Evolutionary conservation across 495 filamentous ascomycete genomes (phyloP).

Genomic region (Penicillium odoratum): DNA sequence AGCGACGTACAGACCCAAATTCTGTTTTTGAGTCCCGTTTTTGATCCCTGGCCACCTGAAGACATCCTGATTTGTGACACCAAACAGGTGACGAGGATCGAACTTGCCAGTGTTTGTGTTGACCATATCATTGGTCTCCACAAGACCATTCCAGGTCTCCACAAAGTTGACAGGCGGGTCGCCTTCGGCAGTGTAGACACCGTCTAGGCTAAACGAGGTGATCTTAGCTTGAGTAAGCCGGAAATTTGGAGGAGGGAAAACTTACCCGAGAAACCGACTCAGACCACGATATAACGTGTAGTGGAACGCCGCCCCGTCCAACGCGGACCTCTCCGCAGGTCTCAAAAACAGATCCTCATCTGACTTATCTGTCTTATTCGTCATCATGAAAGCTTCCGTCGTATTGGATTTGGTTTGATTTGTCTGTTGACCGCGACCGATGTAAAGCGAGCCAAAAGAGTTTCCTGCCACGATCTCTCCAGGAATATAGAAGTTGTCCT

Average conservation of each 20-base stretch:
- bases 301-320: constrained; percentile 68
- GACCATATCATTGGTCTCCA: constrained; percentile 62
- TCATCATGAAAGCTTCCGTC: constrained; percentile 45
- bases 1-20: constrained; percentile 63
- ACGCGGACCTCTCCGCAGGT: constrained; percentile 46
- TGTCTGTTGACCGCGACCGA: constrained; percentile 64
- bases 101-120: constrained; percentile 66
- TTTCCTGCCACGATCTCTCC: constrained; percentile 68
- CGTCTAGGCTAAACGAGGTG: constrained; percentile 41
- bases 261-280: constrained; percentile 57
- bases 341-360: background rate
- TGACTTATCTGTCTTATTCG: constrained; percentile 29
- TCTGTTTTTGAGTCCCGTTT: constrained; percentile 57
- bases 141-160: constrained; percentile 57
- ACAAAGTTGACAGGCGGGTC: constrained; percentile 61
- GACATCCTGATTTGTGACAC: constrained; percentile 70
- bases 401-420: constrained; percentile 41
- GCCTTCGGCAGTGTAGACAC: constrained; percentile 57
- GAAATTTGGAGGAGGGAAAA: background rate
- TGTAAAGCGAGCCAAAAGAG: constrained; percentile 61
- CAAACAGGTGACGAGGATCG: constrained; percentile 71
- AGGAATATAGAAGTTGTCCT: constrained; percentile 64
- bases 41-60: constrained; percentile 70
- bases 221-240: background rate
- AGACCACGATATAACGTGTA: constrained; percentile 68